Base-by-base conservation (phyloP, 2,329 filamentous ascomycete species). In the Fusarium subtropicale region DNA sequence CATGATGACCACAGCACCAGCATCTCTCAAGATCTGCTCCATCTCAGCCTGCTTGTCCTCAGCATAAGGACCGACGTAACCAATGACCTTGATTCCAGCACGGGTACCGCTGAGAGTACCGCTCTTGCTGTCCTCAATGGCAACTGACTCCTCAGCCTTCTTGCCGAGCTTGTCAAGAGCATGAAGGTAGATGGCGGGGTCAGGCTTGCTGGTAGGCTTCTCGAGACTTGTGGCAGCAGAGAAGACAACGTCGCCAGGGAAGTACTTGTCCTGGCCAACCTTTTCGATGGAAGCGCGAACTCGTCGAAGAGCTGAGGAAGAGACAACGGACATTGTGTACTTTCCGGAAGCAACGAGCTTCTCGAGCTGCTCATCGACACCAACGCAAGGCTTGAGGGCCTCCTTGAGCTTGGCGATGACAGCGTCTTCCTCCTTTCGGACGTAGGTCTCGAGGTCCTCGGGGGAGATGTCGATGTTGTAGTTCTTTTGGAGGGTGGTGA, bases 71-170 rank as follows among this genome's bases (percentile, higher is more conserved):
- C 94, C 94, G 31, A 96, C 91, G 80, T 97, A 97, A 57, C 90
- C 94, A 74, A 97, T 89, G 68, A 91, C 89, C 66, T 88, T 91
- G 76, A 97, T 96, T 51, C 89, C 88, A 20, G 94, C 94, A 64
- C 92, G 87, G 75, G 90, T 89, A 61, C 80, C 85, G 70, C 92
- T 93, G 60, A 91, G 87, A 44, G 92, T 92, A 66, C 94, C 94
- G 73, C 90, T 93, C 86, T 92, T 93, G 85, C 90, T 93, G 84
- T 97, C 94, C 85, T 97, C 94, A 62, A 97, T 88, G 26, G 94
- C 92, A 33, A 97, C 85, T 71, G 87, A 90, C 84, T 97, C 90
- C 47, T 83, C 83, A 3, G 92, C 83, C 74, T 86, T 87, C 81
- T 91, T 91, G 66, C 90, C 91, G 53, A 97, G 85, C 77, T 88